Evolutionary conservation across 2,329 filamentous ascomycete species (phyloP).

Genomic region (Akanthomyces muscarius): DNA sequence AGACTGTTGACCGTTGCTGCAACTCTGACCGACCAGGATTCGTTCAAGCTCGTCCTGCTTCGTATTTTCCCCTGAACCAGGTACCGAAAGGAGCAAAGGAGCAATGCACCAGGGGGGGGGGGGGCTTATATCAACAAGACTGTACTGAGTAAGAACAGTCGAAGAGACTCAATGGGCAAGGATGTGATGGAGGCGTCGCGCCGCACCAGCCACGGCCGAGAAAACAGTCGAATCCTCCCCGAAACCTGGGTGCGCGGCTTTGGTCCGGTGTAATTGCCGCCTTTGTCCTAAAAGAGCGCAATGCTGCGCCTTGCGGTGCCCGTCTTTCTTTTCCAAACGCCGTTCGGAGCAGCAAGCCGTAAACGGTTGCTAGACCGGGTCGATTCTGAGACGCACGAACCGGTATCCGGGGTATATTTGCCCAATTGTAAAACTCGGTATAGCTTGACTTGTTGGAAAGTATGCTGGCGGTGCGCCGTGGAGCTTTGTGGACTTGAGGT

Average conservation of each 20-base stretch:
- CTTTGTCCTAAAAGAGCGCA: not conserved
- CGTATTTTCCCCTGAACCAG: not conserved
- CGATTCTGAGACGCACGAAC: not conserved
- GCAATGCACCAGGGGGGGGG: not conserved
- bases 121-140: no score
- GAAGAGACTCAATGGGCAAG: not conserved
- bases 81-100: not conserved
- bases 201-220: not conserved
- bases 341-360: constrained; percentile 1
- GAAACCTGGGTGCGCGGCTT: not conserved
- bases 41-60: no score
- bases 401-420: not conserved
- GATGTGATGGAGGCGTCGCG: not conserved
- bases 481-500: no score
- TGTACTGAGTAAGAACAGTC: not conserved
- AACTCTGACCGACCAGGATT: not conserved
- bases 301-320: not conserved
- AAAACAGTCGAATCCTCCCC: not conserved
- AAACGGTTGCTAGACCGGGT: not conserved
- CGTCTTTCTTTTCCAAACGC: not conserved
- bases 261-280: not conserved
- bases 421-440: not conserved
- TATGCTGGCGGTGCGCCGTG: no score
- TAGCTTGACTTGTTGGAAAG: not conserved
- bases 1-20: not conserved